A percentile compares a stretch with the other conserved stretches of the same genome.
Evolutionary conservation across 1,139 yeast species (phyloP).

Genomic region (Ogataea hybrid): DNA sequence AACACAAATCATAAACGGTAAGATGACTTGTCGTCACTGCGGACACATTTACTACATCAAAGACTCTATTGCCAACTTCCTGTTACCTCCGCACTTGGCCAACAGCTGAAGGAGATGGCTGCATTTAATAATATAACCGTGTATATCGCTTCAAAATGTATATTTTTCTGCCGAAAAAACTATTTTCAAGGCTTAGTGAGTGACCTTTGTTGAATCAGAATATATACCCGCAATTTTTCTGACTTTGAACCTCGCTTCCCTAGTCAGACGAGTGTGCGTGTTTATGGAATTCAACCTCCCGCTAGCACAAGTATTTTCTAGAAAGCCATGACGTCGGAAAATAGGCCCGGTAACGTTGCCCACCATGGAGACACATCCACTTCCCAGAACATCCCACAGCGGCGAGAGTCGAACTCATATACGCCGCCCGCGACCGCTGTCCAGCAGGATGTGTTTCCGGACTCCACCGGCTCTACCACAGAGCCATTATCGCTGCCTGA

Average conservation of each 20-base stretch:
- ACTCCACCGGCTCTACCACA: not conserved
- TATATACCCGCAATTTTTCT: not conserved
- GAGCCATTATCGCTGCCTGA: conserved; percentile 3
- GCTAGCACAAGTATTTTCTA: too few species aligned
- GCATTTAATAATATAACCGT: not conserved
- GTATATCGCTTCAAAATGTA: not conserved
- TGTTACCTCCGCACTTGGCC: conserved; percentile 90
- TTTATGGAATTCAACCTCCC: not conserved
- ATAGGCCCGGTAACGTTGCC: not conserved
- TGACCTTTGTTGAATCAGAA: conserved; percentile 1
- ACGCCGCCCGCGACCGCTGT: conserved; percentile 19
- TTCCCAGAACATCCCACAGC: not conserved
- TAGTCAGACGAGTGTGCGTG: not conserved
- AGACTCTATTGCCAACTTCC: conserved; percentile 90
- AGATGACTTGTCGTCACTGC: conserved; percentile 85
- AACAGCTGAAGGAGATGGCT: conserved; percentile 22
- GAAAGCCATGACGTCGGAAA: conserved; percentile 1
- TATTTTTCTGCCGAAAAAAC: conserved; percentile 4
- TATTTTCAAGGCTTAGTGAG: conserved; percentile 1
- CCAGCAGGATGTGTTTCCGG: conserved; percentile 13
- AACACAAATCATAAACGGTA: conserved; percentile 83
- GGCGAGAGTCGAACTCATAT: not conserved
- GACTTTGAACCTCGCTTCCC: not conserved
- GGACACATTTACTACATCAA: conserved; percentile 86
- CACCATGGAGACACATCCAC: not conserved